These are phyloP conservation scores for Kwoniella botswanensis DNA, from an alignment of 768 basidiomycete genomes.

Conservation along the genomic window DNA sequence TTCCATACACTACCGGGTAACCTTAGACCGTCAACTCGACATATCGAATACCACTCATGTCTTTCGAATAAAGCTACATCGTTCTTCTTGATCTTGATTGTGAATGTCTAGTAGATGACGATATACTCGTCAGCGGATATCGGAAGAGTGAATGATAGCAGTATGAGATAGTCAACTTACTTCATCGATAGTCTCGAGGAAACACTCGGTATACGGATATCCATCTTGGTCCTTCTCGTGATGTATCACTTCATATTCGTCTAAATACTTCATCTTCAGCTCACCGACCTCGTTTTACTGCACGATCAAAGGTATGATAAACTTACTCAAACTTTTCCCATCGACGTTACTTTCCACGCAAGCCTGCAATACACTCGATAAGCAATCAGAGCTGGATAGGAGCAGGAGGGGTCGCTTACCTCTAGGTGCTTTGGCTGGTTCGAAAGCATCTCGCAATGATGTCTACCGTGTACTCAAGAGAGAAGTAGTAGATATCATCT, in stretches of 20 bases:
- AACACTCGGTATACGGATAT: constrained; percentile 12
- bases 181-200: constrained; percentile 18
- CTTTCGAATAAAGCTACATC: background rate
- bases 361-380: background rate
- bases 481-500: too few relatives aligned
- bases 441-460: background rate
- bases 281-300: background rate
- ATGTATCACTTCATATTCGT: constrained; percentile 12
- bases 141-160: background rate
- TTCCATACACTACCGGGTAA: background rate
- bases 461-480: too few relatives aligned
- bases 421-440: background rate
- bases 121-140: background rate
- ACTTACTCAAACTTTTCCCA: constrained; percentile 14
- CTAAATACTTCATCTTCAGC: background rate
- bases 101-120: background rate
- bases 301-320: background rate
- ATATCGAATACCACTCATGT: background rate
- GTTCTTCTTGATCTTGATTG: background rate
- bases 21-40: background rate
- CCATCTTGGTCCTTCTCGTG: background rate
- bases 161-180: background rate
- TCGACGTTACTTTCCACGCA: constrained; percentile 12
- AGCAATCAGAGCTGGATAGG: background rate
- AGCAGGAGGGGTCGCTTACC: background rate